phyloP scores from a whole-genome alignment of 1,284 basidiomycete species.

The Papiliotrema terrestris region DNA sequence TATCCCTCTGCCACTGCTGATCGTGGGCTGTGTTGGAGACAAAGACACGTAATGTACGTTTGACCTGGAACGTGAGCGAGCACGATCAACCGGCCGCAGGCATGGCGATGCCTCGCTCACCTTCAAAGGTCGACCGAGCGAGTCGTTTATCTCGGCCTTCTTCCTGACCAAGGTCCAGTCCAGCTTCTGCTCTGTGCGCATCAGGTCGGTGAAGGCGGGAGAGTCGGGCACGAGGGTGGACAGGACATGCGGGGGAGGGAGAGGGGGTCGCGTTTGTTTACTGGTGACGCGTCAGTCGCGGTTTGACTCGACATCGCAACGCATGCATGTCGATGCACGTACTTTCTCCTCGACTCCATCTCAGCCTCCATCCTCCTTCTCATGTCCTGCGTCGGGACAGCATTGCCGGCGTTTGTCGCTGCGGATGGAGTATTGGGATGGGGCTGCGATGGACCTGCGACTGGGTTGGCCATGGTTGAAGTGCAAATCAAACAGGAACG shows the following conservation, averaged over 20 bases:
- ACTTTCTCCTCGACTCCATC: slow-evolving; percentile 1
- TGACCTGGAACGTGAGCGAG: slow-evolving; percentile 56
- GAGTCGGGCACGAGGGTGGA: slow-evolving; percentile 63
- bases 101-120: slow-evolving; percentile 24
- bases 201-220: slow-evolving; percentile 76
- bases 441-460: slow-evolving; percentile 4
- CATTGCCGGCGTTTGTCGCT: no score
- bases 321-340: background rate
- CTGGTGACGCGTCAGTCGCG: slow-evolving; percentile 5
- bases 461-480: slow-evolving; percentile 1
- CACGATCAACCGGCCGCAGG: background rate
- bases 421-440: background rate
- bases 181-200: slow-evolving; percentile 83
- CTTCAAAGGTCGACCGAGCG: slow-evolving; percentile 54
- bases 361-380: background rate
- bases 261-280: slow-evolving; percentile 37
- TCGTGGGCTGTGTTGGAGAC: slow-evolving; percentile 82
- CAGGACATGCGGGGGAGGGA: slow-evolving; percentile 48
- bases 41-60: slow-evolving; percentile 81
- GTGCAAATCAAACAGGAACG: background rate
- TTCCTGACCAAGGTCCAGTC: slow-evolving; percentile 95
- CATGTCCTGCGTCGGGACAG: background rate
- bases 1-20: slow-evolving; percentile 71
- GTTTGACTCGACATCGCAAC: background rate
- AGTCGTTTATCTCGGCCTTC: slow-evolving; percentile 82